These are phyloP conservation scores for Medicago arabica DNA, from an alignment of 306 rosid species.

Conservation along the genomic window DNA sequence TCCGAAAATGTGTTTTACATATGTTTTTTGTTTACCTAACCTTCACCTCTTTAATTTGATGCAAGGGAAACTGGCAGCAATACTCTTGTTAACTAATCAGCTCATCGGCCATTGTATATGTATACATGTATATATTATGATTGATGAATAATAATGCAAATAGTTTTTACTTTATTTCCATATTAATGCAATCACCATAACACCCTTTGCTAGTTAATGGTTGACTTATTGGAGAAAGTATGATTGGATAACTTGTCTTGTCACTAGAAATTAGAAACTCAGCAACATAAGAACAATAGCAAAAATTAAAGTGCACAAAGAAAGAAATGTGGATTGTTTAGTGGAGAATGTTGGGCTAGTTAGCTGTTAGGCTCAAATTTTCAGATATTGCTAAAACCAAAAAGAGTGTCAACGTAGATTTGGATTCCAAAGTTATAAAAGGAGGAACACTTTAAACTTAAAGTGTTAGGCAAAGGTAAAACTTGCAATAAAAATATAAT, in stretches of 20 bases:
- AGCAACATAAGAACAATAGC: constrained; percentile 29
- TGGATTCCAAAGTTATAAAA: constrained; percentile 46
- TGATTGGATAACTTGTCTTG: constrained; percentile 33
- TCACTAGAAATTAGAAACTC: constrained; percentile 26
- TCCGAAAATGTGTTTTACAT: too few species aligned
- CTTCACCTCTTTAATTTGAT: too few species aligned
- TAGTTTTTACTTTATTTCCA: neutral
- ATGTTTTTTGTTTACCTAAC: too few species aligned
- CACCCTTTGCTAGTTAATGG: neutral
- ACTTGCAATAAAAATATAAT: constrained; percentile 22
- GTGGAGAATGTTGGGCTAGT: constrained; percentile 39
- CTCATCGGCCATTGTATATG: neutral
- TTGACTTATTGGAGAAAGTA: neutral
- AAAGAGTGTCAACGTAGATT: constrained; percentile 46
- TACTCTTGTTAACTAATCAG: neutral
- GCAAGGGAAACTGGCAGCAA: too few species aligned
- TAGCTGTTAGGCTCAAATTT: constrained; percentile 23
- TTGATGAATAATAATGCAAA: neutral
- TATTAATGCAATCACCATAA: neutral
- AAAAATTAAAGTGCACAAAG: constrained; percentile 29
- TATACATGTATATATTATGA: neutral
- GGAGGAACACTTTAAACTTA: constrained; percentile 37
- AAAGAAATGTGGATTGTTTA: constrained; percentile 19
- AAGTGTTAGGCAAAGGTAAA: constrained; percentile 36
- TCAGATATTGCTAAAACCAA: constrained; percentile 41